Base-by-base conservation (phyloP, 169 alveolate genomes). In the Blepharisma undulans region DNA sequence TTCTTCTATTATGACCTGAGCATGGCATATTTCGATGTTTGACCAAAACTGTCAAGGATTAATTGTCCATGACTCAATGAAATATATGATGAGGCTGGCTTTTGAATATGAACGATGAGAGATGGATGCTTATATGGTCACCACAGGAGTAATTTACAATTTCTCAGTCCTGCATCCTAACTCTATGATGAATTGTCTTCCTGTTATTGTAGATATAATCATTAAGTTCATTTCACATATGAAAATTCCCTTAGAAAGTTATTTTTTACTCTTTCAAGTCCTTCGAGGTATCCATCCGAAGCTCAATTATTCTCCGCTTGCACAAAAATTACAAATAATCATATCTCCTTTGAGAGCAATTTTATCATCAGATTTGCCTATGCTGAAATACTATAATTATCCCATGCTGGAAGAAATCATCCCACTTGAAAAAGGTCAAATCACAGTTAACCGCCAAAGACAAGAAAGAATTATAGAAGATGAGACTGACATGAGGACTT, bases 201-300 rank as follows among this genome's bases (percentile, higher is more conserved):
- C 89, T 2, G 32, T 82, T 19, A 30, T 33, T 0, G n/a, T 60
- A 32, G 32, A 22, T 3, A 21, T 82, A 25, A 60, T 82, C 0
- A 72, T 82, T 16, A 82, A 82, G 32, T 82, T 48, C 34, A 60
- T 82, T 32, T 48, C 89, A n/a, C 33, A n/a, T 18, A 32, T 82
- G 89, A 82, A 82, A 3, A 82, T 82, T 14, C 89, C 89, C 18
- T 21, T 82, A 25, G 89, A 82, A 82, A 72, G 89, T 27, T 82
- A 82, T 59, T 22, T 82, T 34, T 33, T 82, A 4, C 76, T 82
- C 5, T 82, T 82, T 7, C 89, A 82, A 59, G 72, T 33, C 7
- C 0, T 82, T 7, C 8, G 89, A 36, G 22, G 29, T 16, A 30
- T 82, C 36, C 60, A 82, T 30, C 89, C 89, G 5, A 34, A 82